Evolutionary conservation across 768 basidiomycete genomes (phyloP), one percentile per base, ranked within the genome.

Genomic region (Calocera cornea): DNA sequence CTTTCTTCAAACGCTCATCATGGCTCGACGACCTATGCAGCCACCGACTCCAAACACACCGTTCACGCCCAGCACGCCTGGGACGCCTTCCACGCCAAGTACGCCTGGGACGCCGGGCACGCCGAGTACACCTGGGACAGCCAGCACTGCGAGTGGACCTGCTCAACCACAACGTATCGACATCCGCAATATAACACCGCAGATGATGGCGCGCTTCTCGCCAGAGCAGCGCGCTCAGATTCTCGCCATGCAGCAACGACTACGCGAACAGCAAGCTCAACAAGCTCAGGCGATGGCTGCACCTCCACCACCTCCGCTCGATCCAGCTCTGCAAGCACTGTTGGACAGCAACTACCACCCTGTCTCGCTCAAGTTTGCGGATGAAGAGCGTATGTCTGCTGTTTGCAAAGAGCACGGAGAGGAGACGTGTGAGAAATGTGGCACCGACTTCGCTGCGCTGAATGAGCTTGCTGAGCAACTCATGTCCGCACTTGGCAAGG

Each of bases 381-480:
- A 78, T 11, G 81, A 81, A 11, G 84, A 88, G 69, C 79, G 78
- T 69, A 76, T 81, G 27, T 75, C 79, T 22, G 86, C 83, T 1
- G 78, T 87, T 40, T 95, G 92, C 76, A 78, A 76, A 8, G 73
- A 76, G 27, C 92, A 95, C 79, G 81, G 82, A 69, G 79, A 82
- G 64, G 89, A 90, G 75, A 86, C 87, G 74, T 94, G 92, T 77
- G 78, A 82, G 64, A 80, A 82, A 36, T 94, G 92, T 75, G 81
- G 81, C 67, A 72, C 88, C 1, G 90, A 97, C 78, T 93, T 88
- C 77, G 76, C 82, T 63, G 78, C 78, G 65, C 79, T 94, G 66
- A 97, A 95, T 76, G 85, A 87, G 24, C 83, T 95, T 67, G 82
- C 90, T 11, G 84, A 84, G 50, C 76, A 89, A 10, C 82, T 94